Base-by-base conservation (phyloP, 2,329 filamentous ascomycete species). In the Botryotinia globosa region DNA sequence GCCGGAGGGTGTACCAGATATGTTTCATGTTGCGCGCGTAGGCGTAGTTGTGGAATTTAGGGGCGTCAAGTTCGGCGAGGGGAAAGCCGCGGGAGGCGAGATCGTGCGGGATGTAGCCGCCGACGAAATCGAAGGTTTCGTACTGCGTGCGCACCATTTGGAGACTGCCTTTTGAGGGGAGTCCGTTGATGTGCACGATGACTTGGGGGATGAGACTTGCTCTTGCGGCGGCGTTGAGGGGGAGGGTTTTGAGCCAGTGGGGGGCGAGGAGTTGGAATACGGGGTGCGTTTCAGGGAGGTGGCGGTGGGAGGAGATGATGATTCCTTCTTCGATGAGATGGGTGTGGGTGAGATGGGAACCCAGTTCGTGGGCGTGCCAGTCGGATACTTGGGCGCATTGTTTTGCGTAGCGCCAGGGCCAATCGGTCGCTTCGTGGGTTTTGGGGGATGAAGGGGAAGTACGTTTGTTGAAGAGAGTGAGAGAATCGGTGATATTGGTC, bases 401-500 rank as follows among this genome's bases (percentile, higher is more conserved):
- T 78, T 87, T 87, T 32, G 85, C 85, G 76, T 86, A 87, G 62
- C 85, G 79, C 85, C 85, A 87, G 0, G 85, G 81, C 84, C 84
- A 87, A 78, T 87, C 85, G 3, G 79, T 77, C 69, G 81, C 81
- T 74, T 85, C 82, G 20, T 77, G 75, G 25, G 71, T 72, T 7
- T 74, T 77, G 0, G 79, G 74, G 48, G 82, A 80, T 0, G 76
- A 74, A 0, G 84, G 81, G 0, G 74, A 76, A 42, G 82, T 75
- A 1, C 84, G 80, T 66, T 81, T 80, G 79, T 87, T 87, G 81
- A 85, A 87, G 73, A 86, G 82, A 59, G 82, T 83, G 64, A 87
- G 82, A 0, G 85, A 86, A 32, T 83, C 79, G 4, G 81, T 79
- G 76, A 84, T 81, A 59, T 76, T 82, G 7, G 78, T 81, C 71